Percentiles rank a stretch among this genome's conserved stretches.
phyloP scores from a whole-genome alignment of 441 rosid genomes.

The Populus tomentosa region DNA sequence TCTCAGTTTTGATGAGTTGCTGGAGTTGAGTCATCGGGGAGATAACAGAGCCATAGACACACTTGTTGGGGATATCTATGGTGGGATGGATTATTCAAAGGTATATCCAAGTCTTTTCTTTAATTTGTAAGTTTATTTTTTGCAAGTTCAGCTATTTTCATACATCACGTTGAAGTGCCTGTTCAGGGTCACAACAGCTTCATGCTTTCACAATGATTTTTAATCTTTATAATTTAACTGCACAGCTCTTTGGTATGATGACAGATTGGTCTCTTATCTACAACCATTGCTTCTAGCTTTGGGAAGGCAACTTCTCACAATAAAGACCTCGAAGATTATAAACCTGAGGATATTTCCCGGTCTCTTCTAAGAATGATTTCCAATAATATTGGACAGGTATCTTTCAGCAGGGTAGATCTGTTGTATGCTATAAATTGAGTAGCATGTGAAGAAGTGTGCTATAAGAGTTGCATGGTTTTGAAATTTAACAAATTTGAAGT shows the following conservation, averaged over 20 bases:
- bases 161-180: not conserved
- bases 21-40: no score
- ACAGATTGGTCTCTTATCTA: slow-evolving; percentile 96
- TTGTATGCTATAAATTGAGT: not conserved
- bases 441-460: not conserved
- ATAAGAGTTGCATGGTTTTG: not conserved
- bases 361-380: slow-evolving; percentile 99
- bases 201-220: not conserved
- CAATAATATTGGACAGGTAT: slow-evolving; percentile 95
- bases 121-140: no score
- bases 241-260: not conserved
- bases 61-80: no score
- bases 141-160: not conserved
- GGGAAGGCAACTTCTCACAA: slow-evolving; percentile 90
- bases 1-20: no score
- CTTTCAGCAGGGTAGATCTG: not conserved
- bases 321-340: slow-evolving; percentile 91
- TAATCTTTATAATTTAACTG: not conserved
- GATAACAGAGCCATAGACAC: no score
- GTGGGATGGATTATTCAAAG: slow-evolving; percentile 66
- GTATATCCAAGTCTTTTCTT: slow-evolving; percentile 29
- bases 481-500: not conserved
- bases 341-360: slow-evolving; percentile 93
- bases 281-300: slow-evolving; percentile 97
- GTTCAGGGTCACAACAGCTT: not conserved